Evolutionary conservation across 2,329 filamentous ascomycete genomes (phyloP).

Genomic region (Trichoderma koningiopsis): DNA sequence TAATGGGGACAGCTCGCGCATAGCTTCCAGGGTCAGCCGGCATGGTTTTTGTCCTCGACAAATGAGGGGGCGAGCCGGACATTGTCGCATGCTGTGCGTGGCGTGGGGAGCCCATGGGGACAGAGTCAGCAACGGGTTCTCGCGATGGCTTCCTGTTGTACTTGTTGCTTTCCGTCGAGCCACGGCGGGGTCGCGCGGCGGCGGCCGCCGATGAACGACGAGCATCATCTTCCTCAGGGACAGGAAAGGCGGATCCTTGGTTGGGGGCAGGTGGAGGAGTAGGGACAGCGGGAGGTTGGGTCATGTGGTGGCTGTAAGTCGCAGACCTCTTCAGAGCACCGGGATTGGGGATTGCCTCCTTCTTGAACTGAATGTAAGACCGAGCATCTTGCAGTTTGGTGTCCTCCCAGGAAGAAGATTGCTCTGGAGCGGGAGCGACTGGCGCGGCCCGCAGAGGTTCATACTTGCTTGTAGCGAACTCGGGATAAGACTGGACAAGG

Average conservation of each 20-base stretch:
- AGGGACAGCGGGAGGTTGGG: slow-evolving; percentile 39
- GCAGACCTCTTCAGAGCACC: slow-evolving; percentile 29
- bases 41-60: slow-evolving; percentile 42
- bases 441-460: slow-evolving; percentile 24
- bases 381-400: slow-evolving; percentile 32
- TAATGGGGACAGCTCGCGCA: slow-evolving; percentile 36
- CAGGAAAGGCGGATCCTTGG: slow-evolving; percentile 34
- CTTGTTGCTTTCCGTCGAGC: slow-evolving; percentile 37
- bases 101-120: slow-evolving; percentile 38
- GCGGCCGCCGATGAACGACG: slow-evolving; percentile 37
- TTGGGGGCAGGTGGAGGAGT: slow-evolving; percentile 40
- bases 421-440: slow-evolving; percentile 26
- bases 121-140: slow-evolving; percentile 39
- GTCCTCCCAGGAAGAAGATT: slow-evolving; percentile 30
- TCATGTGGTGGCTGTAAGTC: slow-evolving; percentile 31
- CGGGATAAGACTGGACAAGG: slow-evolving; percentile 10
- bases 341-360: not conserved
- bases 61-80: slow-evolving; percentile 40
- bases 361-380: slow-evolving; percentile 38
- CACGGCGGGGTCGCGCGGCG: slow-evolving; percentile 38
- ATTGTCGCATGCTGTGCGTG: slow-evolving; percentile 34
- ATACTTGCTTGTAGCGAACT: slow-evolving; percentile 20
- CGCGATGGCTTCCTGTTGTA: slow-evolving; percentile 38
- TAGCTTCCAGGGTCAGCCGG: slow-evolving; percentile 36
- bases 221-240: slow-evolving; percentile 38